Base-by-base conservation (phyloP, 2,329 filamentous ascomycete species). In the Zymoseptoria ardabiliae region DNA sequence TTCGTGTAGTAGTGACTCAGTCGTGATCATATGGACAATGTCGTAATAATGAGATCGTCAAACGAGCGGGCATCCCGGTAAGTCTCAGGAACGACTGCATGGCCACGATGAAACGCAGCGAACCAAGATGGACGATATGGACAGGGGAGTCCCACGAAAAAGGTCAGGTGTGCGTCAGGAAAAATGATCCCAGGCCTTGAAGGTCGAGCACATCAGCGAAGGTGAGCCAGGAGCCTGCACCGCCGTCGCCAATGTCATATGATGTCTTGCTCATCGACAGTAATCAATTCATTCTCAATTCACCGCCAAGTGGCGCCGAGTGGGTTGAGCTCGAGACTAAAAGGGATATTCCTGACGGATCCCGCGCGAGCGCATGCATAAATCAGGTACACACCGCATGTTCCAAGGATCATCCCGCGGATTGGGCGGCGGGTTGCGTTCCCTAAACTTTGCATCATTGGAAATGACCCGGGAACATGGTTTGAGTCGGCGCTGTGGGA, bases 391-490 rank as follows among this genome's bases (percentile, higher is more conserved):
- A 61, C 61, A 63, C 61, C 61, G 59, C 61, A 55, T 20, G 55
- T 54, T 28, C 53, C 41, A 53, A 28, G 53, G 48, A 54, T 53
- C 22, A 52, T 51, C 22, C 25, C 23, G 21, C 48, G 53, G 53
- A 48, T 50, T 56, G 57, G 57, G 58, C 58, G 56, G 56, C 56
- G 56, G 56, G 61, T 55, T 55, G 51, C 23, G 25, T 28, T 60
- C 57, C 61, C 56, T 59, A 56, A 50, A 57, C 57, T 56, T 63
- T 63, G 61, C 61, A 61, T 63, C 59, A 63, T 61, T 57, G 60
- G 58, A 63, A 59, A 58, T 63, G 59, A 61, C 50, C 50, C 50
- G 23, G 19, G 35, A 50, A 41, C 30, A 51, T 57, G 41, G 41
- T 51, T 21, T 23, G 41, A 22, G 35, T 54, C n/a, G 45, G 53